phyloP scores from a whole-genome alignment of 1,284 basidiomycete species.

The Moniliella sp. region DNA sequence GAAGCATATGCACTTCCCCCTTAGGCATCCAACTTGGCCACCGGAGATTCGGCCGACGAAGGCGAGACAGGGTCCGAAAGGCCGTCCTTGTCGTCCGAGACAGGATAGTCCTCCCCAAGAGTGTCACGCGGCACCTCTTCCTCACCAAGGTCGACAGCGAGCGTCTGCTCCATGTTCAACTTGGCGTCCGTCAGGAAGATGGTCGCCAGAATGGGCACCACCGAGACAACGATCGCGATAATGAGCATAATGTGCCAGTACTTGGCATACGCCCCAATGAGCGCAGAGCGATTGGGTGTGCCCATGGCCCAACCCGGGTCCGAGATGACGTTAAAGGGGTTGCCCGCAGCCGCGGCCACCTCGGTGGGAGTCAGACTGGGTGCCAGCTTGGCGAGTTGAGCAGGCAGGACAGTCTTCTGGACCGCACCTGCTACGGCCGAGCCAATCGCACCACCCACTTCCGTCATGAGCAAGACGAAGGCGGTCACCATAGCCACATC shows the following conservation, averaged over 20 bases:
- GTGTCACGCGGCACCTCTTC: no score
- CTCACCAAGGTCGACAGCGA: constrained; percentile 28
- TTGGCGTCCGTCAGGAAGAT: constrained; percentile 16
- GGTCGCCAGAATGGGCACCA: constrained; percentile 14
- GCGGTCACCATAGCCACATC: constrained; percentile 32
- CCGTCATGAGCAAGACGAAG: constrained; percentile 23
- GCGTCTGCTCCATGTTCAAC: constrained; percentile 23
- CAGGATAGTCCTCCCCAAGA: no score
- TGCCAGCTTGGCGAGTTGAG: constrained; percentile 8
- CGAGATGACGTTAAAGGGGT: neutral
- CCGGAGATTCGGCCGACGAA: no score
- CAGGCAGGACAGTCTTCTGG: constrained; percentile 13
- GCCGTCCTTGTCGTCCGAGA: no score
- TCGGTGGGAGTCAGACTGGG: constrained; percentile 8
- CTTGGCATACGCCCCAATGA: constrained; percentile 21
- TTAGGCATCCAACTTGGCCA: no score
- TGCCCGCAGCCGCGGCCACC: constrained; percentile 5
- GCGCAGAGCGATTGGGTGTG: constrained; percentile 7
- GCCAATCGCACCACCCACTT: constrained; percentile 25
- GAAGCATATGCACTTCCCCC: no score
- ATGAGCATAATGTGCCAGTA: constrained; percentile 19
- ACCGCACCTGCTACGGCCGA: constrained; percentile 20
- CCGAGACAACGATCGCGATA: constrained; percentile 15
- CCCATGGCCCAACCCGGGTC: constrained; percentile 10
- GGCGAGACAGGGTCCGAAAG: no score